Evolutionary conservation across 1,139 yeast genomes (phyloP).

Genomic region (Pichia sorboxylosa): DNA sequence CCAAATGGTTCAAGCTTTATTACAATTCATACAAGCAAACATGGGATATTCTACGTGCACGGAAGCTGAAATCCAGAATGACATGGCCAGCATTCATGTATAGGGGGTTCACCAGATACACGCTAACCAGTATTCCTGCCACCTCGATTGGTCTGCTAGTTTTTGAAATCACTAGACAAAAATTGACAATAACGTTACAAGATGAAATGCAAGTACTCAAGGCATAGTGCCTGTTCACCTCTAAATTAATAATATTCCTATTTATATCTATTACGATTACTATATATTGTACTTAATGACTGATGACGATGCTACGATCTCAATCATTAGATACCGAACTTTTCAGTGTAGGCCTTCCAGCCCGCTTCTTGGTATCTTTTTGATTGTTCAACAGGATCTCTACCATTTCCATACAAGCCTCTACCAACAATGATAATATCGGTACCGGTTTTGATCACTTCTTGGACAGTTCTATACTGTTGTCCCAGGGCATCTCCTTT

Average conservation of each 20-base stretch:
- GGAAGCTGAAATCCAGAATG: constrained; percentile 42
- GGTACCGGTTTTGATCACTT: constrained; percentile 66
- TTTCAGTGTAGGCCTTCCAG: constrained; percentile 72
- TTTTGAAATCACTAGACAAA: constrained; percentile 64
- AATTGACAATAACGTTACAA: constrained; percentile 20
- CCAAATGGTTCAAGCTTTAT: constrained; percentile 38
- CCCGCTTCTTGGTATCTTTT: constrained; percentile 86
- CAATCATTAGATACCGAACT: constrained; percentile 19
- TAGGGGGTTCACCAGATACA: constrained; percentile 64
- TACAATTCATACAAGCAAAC: constrained; percentile 69
- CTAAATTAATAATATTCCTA: too few relatives aligned
- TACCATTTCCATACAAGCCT: constrained; percentile 90
- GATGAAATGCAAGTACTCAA: constrained; percentile 6
- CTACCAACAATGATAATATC: constrained; percentile 96
- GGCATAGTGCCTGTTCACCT: too few relatives aligned
- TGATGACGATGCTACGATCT: too few relatives aligned
- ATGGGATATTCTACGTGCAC: constrained; percentile 41
- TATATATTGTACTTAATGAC: too few relatives aligned
- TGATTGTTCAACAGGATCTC: constrained; percentile 84
- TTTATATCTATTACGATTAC: too few relatives aligned
- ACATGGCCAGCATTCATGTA: constrained; percentile 61
- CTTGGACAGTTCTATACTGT: constrained; percentile 86
- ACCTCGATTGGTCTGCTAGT: constrained; percentile 78
- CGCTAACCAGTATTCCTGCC: constrained; percentile 72
- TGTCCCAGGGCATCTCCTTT: constrained; percentile 96